Evolutionary conservation across 805 yeast genomes (phyloP).

Genomic region (Pichia manshurica): DNA sequence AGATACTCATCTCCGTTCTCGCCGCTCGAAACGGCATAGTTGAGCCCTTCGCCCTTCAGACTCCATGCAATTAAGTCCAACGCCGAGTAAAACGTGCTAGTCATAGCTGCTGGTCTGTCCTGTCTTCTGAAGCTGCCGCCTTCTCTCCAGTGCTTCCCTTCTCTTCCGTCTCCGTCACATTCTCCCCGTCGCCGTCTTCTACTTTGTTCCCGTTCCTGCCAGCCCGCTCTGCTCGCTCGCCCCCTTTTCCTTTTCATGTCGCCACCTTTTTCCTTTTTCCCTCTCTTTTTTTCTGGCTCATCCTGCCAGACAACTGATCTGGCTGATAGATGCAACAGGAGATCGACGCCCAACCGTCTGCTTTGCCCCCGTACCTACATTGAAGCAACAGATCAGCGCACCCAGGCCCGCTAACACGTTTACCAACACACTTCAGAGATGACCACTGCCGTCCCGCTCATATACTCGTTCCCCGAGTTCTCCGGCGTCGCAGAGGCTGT

Average conservation of each 20-base stretch:
- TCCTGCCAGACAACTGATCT: neutral
- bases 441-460: constrained; percentile 92
- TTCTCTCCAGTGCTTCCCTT: too few species aligned
- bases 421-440: constrained; percentile 30
- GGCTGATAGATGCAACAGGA: neutral
- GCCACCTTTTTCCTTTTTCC: neutral
- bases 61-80: constrained; percentile 4
- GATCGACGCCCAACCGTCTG: too few species aligned
- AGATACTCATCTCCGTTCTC: neutral
- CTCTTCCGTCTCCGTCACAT: too few species aligned
- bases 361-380: too few species aligned
- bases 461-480: constrained; percentile 87
- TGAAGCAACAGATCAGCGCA: too few species aligned
- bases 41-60: constrained; percentile 7
- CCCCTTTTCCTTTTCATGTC: neutral
- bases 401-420: too few species aligned
- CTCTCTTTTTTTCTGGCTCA: neutral
- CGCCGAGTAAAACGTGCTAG: constrained; percentile 1
- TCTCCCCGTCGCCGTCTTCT: too few species aligned
- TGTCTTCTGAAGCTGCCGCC: too few species aligned
- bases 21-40: constrained; percentile 1
- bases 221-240: neutral
- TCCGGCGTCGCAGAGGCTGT: constrained; percentile 93
- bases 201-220: neutral
- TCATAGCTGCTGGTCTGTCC: neutral